Evolutionary conservation across 768 basidiomycete genomes (phyloP), one percentile per base, ranked within the genome.

Genomic region (Saitozyma podzolica): DNA sequence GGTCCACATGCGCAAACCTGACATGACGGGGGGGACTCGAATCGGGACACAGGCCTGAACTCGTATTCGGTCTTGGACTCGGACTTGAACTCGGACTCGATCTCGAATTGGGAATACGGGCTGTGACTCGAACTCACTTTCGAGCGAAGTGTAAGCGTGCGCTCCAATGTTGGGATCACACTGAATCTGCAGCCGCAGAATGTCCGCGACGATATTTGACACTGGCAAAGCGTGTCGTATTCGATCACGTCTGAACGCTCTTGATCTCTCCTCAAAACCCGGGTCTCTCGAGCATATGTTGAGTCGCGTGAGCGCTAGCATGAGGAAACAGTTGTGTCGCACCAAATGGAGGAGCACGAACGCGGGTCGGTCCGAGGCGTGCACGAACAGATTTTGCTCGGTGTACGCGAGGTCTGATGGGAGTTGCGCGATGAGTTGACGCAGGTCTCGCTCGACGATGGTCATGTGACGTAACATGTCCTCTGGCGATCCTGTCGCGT

Each of bases 241-340:
- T 3, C 54, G 13, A 10, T 56, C 54, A 10, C 16, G 10, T 10
- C 16, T 2, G 56, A 17, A 52, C 10, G 13, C 37, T n/a, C 14
- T 57, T 2, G 49, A 9, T 8, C 8, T 17, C 8, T 16, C 29
- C 5, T 16, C 37, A 4, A 20, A 40, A 17, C 17, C 40, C 8
- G n/a, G 10, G 7, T 39, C 19, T 19, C n/a, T 39, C 14, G 50
- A 2, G n/a, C 29, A 50, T 2, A 52, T 39, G 39, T 42, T 20
- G 2, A 63, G 40, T 17, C 57, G 16, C 9, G 48, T 40, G n/a
- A 13, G n/a, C 2, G 43, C 48, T 8, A 63, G 57, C 62, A 63
- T 58, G 43, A 63, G 48, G 41, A 63, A 63, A 43, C 62, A 63
- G 39, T 58, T 63, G 49, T 63, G 62, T 42, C 62, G 62, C 9